These are phyloP conservation scores for Penicillium concentricum DNA, from an alignment of 2,329 filamentous ascomycete genomes.

Conservation along the genomic window DNA sequence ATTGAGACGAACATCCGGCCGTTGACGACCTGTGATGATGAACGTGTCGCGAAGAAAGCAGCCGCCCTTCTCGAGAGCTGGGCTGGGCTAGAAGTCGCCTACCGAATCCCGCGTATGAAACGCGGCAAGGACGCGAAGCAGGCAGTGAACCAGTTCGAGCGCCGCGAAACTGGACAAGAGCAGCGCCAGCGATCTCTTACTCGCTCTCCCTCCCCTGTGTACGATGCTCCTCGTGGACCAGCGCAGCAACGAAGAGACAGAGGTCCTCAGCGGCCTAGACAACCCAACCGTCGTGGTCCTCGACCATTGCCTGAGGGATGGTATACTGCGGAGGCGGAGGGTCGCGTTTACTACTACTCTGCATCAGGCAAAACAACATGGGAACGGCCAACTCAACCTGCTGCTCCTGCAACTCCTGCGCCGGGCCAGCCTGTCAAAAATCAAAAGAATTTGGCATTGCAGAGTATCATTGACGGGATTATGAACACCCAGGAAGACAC, in stretches of 20 bases:
- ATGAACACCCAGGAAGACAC: constrained; percentile 66
- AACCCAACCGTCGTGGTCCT: constrained; percentile 56
- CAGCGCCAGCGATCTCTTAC: constrained; percentile 51
- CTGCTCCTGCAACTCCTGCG: constrained; percentile 57
- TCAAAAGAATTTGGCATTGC: constrained; percentile 72
- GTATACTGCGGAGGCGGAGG: constrained; percentile 70
- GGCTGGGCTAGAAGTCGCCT: constrained; percentile 85
- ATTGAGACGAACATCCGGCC: constrained; percentile 79
- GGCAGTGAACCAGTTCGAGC: constrained; percentile 64
- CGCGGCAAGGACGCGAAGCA: constrained; percentile 54
- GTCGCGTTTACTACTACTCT: constrained; percentile 83
- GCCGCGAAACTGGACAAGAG: constrained; percentile 53
- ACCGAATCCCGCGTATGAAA: constrained; percentile 90
- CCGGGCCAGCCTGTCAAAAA: constrained; percentile 55
- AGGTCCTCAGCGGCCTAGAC: constrained; percentile 54
- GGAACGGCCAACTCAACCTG: constrained; percentile 71
- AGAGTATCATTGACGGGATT: constrained; percentile 82
- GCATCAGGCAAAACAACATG: constrained; percentile 76
- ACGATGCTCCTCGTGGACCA: constrained; percentile 46
- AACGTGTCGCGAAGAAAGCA: constrained; percentile 71
- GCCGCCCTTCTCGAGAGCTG: constrained; percentile 74
- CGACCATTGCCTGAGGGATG: constrained; percentile 75
- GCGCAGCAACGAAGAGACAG: constrained; percentile 56
- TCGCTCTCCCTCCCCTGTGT: constrained; percentile 51
- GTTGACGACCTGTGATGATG: constrained; percentile 66